These are phyloP conservation scores for Yarrowia sp. DNA, from an alignment of 805 yeast species.

Conservation along the genomic window DNA sequence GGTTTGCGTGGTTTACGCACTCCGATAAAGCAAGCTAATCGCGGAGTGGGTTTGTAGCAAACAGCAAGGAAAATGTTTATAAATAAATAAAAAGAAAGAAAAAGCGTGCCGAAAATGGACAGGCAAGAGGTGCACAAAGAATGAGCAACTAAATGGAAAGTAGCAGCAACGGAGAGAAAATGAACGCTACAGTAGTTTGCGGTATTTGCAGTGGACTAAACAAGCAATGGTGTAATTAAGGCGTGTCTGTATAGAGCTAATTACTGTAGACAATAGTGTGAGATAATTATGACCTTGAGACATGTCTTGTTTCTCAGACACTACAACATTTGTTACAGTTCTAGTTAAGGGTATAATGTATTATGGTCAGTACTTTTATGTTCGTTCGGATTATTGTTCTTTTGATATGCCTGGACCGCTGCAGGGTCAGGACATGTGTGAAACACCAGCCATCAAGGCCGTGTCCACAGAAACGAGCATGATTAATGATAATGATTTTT, in stretches of 20 bases:
- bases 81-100: neutral
- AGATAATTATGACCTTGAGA: no score
- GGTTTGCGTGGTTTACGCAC: neutral
- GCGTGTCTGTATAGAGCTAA: no score
- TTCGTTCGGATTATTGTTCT: neutral
- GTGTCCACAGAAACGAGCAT: neutral
- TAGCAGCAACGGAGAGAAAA: neutral
- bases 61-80: neutral
- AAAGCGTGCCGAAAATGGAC: neutral
- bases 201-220: neutral
- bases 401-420: neutral
- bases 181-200: neutral
- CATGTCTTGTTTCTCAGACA: no score
- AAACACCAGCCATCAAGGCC: neutral
- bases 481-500: neutral
- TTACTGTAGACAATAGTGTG: no score
- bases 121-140: neutral
- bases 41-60: neutral
- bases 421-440: neutral
- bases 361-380: slow-evolving; percentile 20
- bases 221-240: no score
- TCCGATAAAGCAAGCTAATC: slow-evolving; percentile 12
- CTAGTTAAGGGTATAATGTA: neutral
- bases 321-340: no score
- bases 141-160: neutral